A percentile compares a stretch with the other conserved stretches of the same genome.
These are phyloP conservation scores for Malassezia brasiliensis DNA, from an alignment of 1,284 basidiomycete genomes.

Conservation along the genomic window DNA sequence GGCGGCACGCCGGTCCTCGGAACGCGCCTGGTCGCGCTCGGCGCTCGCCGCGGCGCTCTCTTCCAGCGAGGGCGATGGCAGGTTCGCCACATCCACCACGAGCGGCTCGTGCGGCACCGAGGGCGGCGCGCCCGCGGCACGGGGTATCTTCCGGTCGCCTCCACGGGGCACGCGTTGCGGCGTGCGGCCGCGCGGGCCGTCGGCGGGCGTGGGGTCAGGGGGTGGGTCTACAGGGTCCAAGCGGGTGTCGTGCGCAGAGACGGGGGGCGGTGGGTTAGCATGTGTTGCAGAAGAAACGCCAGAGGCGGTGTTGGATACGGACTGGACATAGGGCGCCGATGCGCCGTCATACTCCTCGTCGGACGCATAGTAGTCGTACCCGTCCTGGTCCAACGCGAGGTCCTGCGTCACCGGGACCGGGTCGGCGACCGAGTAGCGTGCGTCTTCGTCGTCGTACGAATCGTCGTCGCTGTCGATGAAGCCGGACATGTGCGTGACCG, in stretches of 20 bases:
- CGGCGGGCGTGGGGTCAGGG: too few relatives aligned
- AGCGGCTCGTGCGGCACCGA: slow-evolving; percentile 12
- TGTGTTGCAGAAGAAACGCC: not conserved
- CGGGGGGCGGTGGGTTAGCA: not conserved
- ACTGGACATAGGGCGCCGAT: not conserved
- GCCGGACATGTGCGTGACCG: slow-evolving; percentile 57
- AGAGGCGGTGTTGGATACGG: slow-evolving; percentile 1
- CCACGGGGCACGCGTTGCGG: not conserved
- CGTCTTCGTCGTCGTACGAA: slow-evolving; percentile 7
- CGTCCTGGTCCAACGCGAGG: slow-evolving; percentile 11
- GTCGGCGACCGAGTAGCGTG: slow-evolving; percentile 15
- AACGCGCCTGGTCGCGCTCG: not conserved
- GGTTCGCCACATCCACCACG: slow-evolving; percentile 35
- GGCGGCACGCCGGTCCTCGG: not conserved
- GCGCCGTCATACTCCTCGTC: slow-evolving; percentile 8
- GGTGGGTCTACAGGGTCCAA: too few relatives aligned
- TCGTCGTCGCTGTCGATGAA: slow-evolving; percentile 4
- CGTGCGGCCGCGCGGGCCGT: not conserved
- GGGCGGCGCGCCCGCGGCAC: not conserved
- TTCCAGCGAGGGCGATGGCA: slow-evolving; percentile 21
- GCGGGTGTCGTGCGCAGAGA: too few relatives aligned
- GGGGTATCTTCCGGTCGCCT: not conserved
- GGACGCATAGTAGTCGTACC: slow-evolving; percentile 12
- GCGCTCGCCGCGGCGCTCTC: slow-evolving; percentile 18
- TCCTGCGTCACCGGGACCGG: slow-evolving; percentile 9